These are phyloP conservation scores for Apiotrichum montevideense DNA, from an alignment of 1,284 basidiomycete species.

Conservation along the genomic window DNA sequence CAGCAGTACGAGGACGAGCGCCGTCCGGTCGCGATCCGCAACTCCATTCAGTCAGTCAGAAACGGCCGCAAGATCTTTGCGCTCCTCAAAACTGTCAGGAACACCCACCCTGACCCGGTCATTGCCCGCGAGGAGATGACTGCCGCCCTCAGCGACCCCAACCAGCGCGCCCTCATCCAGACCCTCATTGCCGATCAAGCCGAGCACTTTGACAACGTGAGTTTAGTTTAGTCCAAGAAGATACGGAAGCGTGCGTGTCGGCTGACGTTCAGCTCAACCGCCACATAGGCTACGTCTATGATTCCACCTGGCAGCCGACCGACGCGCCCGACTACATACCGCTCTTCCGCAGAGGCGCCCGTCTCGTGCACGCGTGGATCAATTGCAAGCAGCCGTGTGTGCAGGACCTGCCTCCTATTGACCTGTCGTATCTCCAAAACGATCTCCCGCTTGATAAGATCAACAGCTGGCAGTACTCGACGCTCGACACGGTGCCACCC, in stretches of 20 bases:
- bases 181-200: slow-evolving; percentile 19
- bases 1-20: slow-evolving; percentile 22
- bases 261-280: slow-evolving; percentile 14
- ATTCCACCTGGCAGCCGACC: slow-evolving; percentile 11
- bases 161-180: slow-evolving; percentile 14
- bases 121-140: slow-evolving; percentile 17
- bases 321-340: slow-evolving; percentile 15
- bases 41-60: slow-evolving; percentile 20
- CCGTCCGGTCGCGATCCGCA: slow-evolving; percentile 23
- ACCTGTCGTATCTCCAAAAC: slow-evolving; percentile 16
- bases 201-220: slow-evolving; percentile 27
- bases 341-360: slow-evolving; percentile 16
- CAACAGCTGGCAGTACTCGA: slow-evolving; percentile 15
- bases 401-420: slow-evolving; percentile 11
- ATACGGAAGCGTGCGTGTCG: neutral
- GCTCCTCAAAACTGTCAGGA: slow-evolving; percentile 23
- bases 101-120: slow-evolving; percentile 14
- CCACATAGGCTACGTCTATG: slow-evolving; percentile 28
- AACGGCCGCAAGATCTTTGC: slow-evolving; percentile 25
- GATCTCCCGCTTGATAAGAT: slow-evolving; percentile 13
- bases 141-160: slow-evolving; percentile 16
- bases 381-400: slow-evolving; percentile 1
- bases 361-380: slow-evolving; percentile 23
- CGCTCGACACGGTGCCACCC: slow-evolving; percentile 15
- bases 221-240: neutral